These are phyloP conservation scores for Solanum hybrid DNA, from an alignment of 305 asterid genomes.

Conservation along the genomic window DNA sequence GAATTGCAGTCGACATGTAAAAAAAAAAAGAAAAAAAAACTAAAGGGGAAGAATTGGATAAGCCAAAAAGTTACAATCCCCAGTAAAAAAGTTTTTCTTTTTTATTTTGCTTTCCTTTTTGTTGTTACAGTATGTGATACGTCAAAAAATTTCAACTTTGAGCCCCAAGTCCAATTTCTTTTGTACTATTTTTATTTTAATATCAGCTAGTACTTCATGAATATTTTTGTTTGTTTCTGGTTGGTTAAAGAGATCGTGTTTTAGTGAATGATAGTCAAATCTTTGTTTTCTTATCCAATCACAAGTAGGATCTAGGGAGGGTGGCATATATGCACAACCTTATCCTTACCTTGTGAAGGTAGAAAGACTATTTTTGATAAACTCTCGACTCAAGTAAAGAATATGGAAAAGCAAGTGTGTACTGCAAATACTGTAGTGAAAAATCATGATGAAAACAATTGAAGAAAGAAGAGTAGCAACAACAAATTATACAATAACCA, in stretches of 20 bases:
- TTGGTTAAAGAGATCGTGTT: not conserved
- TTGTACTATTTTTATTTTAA: not conserved
- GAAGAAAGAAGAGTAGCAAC: not conserved
- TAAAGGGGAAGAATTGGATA: not conserved
- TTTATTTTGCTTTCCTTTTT: not conserved
- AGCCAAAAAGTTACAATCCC: not conserved
- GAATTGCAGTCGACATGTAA: constrained; percentile 27
- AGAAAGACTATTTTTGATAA: not conserved
- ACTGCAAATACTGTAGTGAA: not conserved
- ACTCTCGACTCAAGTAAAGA: not conserved
- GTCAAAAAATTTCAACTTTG: not conserved
- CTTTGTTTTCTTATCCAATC: not conserved
- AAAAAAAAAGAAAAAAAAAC: not conserved
- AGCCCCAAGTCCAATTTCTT: not conserved
- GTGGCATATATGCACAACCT: not conserved
- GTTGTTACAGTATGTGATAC: not conserved
- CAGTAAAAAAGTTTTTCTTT: not conserved
- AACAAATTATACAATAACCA: not conserved
- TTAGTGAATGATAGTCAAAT: not conserved
- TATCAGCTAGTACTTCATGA: not conserved
- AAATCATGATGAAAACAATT: not conserved
- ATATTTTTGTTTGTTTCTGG: not conserved
- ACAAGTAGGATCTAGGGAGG: not conserved
- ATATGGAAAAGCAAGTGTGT: not conserved
- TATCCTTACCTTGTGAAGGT: not conserved